Evolutionary conservation across 1,139 yeast species (phyloP), one percentile per base, ranked within the genome.

Genomic region (Saccharomyces hybrid): DNA sequence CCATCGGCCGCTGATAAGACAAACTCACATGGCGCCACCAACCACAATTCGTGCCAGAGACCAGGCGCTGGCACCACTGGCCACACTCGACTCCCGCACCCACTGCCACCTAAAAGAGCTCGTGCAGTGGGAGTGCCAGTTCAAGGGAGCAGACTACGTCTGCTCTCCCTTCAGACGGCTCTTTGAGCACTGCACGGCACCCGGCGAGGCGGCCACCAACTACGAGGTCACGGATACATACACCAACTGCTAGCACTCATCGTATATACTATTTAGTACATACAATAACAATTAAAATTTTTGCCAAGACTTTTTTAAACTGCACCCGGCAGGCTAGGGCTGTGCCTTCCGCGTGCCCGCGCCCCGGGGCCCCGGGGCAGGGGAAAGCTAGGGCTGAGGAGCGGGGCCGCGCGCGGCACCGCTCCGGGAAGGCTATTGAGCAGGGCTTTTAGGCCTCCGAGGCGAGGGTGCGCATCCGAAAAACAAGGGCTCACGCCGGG

Each of bases 111-210:
- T 42, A 62, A 67, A 16, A 65, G 67, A n/a, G 68, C 67, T 3
- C 11, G 44, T 38, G 44, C 44, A 38, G 11, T 38, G 44, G 44
- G 44, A 38, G 25, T 38, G 44, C n/a, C 44, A 38, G 11, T 38
- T 38, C 44, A 38, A 16, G 9, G 44, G 25, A 16, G 44, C 44
- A 9, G 74, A 78, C 54, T 77, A 78, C 54, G 72, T 78, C 30
- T 81, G 85, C 59, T 65, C 78, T 16, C 84, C 85, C 2, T 81
- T 81, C 67, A 80, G 77, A 57, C 63, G 85, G 50, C 58, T 80
- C 5, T 81, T 81, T 66, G 77, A 75, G 59, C 70, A 81, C 54
- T 81, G 85, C 62, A 60, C 74, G 11, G 60, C n/a, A 38, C 44
- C n/a, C 25, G 44, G 7, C 8, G 8, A 38, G 30, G 2, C 76